These are phyloP conservation scores for Curvularia sp. DNA, from an alignment of 2,329 filamentous ascomycete species.

Conservation along the genomic window DNA sequence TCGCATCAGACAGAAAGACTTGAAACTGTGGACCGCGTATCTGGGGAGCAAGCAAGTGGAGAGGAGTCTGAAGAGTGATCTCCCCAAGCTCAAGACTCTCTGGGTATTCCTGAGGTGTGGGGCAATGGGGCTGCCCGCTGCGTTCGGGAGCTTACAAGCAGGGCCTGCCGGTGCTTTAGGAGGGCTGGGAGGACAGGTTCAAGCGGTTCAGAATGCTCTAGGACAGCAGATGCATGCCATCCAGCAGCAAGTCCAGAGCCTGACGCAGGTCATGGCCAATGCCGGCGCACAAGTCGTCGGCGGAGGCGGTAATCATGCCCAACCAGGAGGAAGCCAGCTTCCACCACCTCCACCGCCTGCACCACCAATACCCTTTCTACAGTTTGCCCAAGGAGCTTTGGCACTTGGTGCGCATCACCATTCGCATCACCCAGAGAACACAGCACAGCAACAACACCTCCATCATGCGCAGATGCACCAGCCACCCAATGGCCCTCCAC, in stretches of 20 bases:
- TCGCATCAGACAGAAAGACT: slow-evolving; percentile 48
- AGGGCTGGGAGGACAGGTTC: slow-evolving; percentile 29
- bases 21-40: slow-evolving; percentile 49
- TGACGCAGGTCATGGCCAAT: slow-evolving; percentile 28
- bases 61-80: slow-evolving; percentile 43
- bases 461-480: slow-evolving; percentile 4
- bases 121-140: slow-evolving; percentile 17
- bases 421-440: neutral
- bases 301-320: slow-evolving; percentile 9
- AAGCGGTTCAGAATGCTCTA: slow-evolving; percentile 36
- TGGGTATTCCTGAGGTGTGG: slow-evolving; percentile 47
- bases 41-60: slow-evolving; percentile 40
- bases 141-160: neutral
- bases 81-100: slow-evolving; percentile 47
- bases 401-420: slow-evolving; percentile 5
- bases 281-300: slow-evolving; percentile 13
- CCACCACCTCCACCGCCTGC: slow-evolving; percentile 29
- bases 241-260: slow-evolving; percentile 37
- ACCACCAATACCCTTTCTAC: slow-evolving; percentile 32
- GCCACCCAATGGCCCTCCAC: slow-evolving; percentile 2
- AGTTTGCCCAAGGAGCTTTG: slow-evolving; percentile 29
- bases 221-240: slow-evolving; percentile 38
- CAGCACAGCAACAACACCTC: slow-evolving; percentile 14
- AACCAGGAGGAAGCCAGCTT: slow-evolving; percentile 12
- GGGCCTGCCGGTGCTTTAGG: slow-evolving; percentile 4